phyloP scores from a whole-genome alignment of 345 rosid species.

The Linum usitatissimum region DNA sequence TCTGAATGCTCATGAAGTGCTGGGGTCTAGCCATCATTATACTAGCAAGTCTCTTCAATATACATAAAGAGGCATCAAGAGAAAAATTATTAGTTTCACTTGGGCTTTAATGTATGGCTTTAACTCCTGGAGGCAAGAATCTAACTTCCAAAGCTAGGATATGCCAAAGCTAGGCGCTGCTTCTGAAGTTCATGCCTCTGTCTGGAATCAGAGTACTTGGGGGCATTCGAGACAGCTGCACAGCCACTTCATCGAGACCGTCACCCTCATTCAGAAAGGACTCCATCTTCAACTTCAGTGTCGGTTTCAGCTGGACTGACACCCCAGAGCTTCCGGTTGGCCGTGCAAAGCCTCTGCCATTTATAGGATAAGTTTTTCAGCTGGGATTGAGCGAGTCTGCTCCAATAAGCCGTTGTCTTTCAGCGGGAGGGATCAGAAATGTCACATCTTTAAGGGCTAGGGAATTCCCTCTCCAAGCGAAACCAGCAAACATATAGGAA shows the following conservation, averaged over 20 bases:
- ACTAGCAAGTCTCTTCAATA: too few species aligned
- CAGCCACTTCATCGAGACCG: slow-evolving; percentile 3
- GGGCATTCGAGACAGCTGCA: neutral
- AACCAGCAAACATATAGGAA: too few species aligned
- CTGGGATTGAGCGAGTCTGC: slow-evolving; percentile 30
- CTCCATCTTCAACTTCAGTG: slow-evolving; percentile 11
- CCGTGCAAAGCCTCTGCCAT: slow-evolving; percentile 20
- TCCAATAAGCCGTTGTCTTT: slow-evolving; percentile 31
- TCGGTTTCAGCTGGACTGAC: slow-evolving; percentile 10
- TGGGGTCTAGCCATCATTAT: too few species aligned
- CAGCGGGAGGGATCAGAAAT: neutral
- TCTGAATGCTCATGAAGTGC: too few species aligned
- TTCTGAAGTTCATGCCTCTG: slow-evolving; percentile 4
- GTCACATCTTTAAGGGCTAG: too few species aligned
- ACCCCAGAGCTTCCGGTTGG: slow-evolving; percentile 4
- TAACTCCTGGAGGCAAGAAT: neutral
- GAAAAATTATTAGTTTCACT: neutral
- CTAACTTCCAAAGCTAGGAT: neutral
- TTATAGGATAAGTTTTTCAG: slow-evolving; percentile 19
- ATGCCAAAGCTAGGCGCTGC: slow-evolving; percentile 11
- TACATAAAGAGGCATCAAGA: too few species aligned
- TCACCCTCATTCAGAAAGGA: slow-evolving; percentile 8
- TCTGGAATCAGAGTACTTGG: slow-evolving; percentile 3
- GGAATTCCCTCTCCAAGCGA: too few species aligned
- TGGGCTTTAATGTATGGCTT: neutral